Base-by-base conservation (phyloP, 768 basidiomycete species). In the Calocybe gangraenosa region DNA sequence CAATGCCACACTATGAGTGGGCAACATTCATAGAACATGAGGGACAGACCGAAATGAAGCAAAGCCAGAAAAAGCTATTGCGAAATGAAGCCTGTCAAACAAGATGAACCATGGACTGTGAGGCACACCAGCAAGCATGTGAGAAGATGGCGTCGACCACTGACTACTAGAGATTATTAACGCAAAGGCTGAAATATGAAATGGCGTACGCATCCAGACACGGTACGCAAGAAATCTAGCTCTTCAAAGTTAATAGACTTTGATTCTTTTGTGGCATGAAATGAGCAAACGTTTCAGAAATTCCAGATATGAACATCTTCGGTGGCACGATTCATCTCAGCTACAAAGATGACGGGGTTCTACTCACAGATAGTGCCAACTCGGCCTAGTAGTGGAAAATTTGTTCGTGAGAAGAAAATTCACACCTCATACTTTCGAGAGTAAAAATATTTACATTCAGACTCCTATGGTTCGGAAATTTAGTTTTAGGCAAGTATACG, bases 291-390 rank as follows among this genome's bases (percentile, higher is more conserved):
- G 57, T 56, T 54, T 65, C 65, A 21, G 63, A 54, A 17, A 66
- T 53, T 20, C 55, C 65, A n/a, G 65, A 66, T 28, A 66, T 62
- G 15, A 59, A 25, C 60, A 66, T 66, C 65, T 66, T n/a, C n/a
- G 22, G 10, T 3, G 9, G n/a, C n/a, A 2, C 15, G 32, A 46
- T 37, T 20, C 17, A n/a, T n/a, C 11, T 11, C 7, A 14, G 31
- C 11, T 28, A 37, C 3, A 9, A n/a, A n/a, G 5, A 28, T 28
- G 25, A 5, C 25, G 25, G 11, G 25, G 19, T 15, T 2, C 21
- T 21, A 37, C 49, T 31, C 34, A 64, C 65, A 17, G 65, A 66
- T 20, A 66, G 36, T 5, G 54, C 55, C 15, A 66, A 47, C 46
- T 66, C 65, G 3, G 50, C 53, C 58, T 59, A 21, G 30, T n/a